These are phyloP conservation scores for Kuraishia capsulata DNA, from an alignment of 805 yeast genomes.

Conservation along the genomic window DNA sequence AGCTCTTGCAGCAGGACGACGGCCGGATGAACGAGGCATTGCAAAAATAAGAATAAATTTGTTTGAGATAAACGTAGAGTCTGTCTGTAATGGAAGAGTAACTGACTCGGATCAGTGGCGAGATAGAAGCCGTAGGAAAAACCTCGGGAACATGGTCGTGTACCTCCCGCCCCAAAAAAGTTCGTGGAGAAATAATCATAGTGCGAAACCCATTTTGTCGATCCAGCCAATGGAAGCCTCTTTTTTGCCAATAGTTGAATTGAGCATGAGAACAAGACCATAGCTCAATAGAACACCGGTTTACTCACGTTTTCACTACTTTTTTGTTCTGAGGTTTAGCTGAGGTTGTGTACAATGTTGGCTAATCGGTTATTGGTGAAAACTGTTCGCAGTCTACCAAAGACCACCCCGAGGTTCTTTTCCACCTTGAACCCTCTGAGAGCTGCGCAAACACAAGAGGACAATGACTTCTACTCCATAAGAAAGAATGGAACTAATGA, in stretches of 20 bases:
- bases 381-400: not conserved
- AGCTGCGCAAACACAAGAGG: conserved; percentile 2
- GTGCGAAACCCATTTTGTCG: not conserved
- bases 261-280: no score
- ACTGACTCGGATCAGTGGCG: no score
- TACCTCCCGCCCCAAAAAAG: no score
- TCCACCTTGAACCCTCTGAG: conserved; percentile 1
- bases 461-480: conserved; percentile 10
- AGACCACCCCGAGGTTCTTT: conserved; percentile 1
- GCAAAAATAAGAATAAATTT: conserved; percentile 5
- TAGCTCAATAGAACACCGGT: no score
- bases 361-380: not conserved
- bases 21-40: conserved; percentile 38
- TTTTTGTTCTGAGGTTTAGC: no score
- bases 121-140: no score
- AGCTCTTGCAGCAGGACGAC: conserved; percentile 16
- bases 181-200: no score
- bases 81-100: not conserved
- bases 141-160: no score
- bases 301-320: no score
- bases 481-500: conserved; percentile 3
- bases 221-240: not conserved
- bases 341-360: no score
- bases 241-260: not conserved
- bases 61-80: not conserved